Conservation (phyloP, 306 rosid species). For the Benincasa hispida region DNA sequence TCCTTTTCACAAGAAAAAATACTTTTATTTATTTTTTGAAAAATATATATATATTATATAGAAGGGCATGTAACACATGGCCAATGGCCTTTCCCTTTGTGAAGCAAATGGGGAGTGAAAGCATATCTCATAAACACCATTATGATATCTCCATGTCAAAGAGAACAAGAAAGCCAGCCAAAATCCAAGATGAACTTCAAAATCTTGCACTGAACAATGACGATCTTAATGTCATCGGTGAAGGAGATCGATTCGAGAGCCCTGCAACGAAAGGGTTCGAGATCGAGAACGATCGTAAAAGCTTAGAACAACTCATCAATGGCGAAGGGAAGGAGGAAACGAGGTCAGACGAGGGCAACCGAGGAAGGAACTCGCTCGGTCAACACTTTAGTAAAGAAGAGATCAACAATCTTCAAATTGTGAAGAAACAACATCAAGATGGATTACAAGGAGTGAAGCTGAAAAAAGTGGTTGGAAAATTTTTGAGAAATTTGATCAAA, state of each 20-base stretch:
- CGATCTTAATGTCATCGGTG: background rate
- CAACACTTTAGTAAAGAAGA: slow-evolving; percentile 61
- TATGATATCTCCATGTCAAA: slow-evolving; percentile 72
- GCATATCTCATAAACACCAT: slow-evolving; percentile 28
- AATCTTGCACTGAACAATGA: slow-evolving; percentile 1
- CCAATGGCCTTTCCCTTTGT: background rate
- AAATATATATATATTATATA: background rate
- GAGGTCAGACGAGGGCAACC: background rate
- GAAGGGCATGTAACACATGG: background rate
- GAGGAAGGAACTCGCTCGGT: slow-evolving; percentile 42
- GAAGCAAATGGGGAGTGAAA: slow-evolving; percentile 35
- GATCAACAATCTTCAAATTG: slow-evolving; percentile 39
- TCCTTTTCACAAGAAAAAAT: background rate
- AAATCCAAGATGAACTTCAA: slow-evolving; percentile 11
- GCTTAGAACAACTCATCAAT: slow-evolving; percentile 62
- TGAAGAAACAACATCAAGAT: slow-evolving; percentile 33
- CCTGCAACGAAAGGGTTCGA: background rate
- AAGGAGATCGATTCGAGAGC: background rate
- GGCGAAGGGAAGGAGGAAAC: slow-evolving; percentile 15
- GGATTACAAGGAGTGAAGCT: slow-evolving; percentile 46
- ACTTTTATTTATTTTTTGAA: background rate
- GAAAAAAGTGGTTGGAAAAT: slow-evolving; percentile 54
- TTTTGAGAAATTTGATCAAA: slow-evolving; percentile 47
- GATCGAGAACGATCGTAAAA: slow-evolving; percentile 25
- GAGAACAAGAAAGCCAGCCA: slow-evolving; percentile 57